A percentile compares a stretch with the other conserved stretches of the same genome.
These are phyloP conservation scores for Fusarium chaquense DNA, from an alignment of 2,329 filamentous ascomycete genomes.

Conservation along the genomic window DNA sequence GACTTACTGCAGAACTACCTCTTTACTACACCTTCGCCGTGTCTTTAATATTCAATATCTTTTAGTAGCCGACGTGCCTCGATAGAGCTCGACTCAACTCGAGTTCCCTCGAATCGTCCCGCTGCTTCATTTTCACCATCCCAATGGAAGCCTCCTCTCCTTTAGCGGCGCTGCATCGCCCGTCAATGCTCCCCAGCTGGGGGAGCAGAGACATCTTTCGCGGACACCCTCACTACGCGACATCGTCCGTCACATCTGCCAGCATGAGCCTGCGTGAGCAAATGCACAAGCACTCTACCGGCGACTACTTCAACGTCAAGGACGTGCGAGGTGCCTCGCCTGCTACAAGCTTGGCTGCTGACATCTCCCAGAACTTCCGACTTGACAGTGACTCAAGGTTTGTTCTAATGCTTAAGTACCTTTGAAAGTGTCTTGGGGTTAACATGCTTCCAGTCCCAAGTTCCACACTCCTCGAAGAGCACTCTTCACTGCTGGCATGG, in stretches of 20 bases:
- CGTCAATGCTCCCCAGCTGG: conserved; percentile 71
- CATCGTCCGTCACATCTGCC: conserved; percentile 68
- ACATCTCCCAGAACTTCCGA: conserved; percentile 96
- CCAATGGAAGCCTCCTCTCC: conserved; percentile 94
- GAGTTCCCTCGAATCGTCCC: conserved; percentile 37
- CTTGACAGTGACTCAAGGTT: conserved; percentile 89
- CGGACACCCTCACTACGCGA: conserved; percentile 62
- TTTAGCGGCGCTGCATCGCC: conserved; percentile 89
- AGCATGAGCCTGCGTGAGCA: conserved; percentile 85
- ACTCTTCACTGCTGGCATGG: conserved; percentile 56
- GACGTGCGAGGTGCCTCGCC: conserved; percentile 87
- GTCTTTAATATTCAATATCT: conserved; percentile 46
- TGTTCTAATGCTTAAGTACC: conserved; percentile 48
- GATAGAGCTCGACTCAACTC: conserved; percentile 34
- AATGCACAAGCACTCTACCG: conserved; percentile 61
- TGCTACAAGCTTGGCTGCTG: conserved; percentile 88
- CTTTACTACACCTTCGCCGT: conserved; percentile 36
- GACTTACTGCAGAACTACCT: conserved; percentile 48
- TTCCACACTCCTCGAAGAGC: conserved; percentile 58
- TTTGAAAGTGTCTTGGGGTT: conserved; percentile 26
- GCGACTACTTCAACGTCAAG: conserved; percentile 87
- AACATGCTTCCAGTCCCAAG: conserved; percentile 51
- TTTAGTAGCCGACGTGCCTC: conserved; percentile 37
- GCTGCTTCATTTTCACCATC: conserved; percentile 34
- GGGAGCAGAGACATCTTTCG: conserved; percentile 65